A percentile compares a stretch with the other conserved stretches of the same genome.
Conservation (phyloP, 306 rosid genomes). For the Gynostemma pentaphyllum region DNA sequence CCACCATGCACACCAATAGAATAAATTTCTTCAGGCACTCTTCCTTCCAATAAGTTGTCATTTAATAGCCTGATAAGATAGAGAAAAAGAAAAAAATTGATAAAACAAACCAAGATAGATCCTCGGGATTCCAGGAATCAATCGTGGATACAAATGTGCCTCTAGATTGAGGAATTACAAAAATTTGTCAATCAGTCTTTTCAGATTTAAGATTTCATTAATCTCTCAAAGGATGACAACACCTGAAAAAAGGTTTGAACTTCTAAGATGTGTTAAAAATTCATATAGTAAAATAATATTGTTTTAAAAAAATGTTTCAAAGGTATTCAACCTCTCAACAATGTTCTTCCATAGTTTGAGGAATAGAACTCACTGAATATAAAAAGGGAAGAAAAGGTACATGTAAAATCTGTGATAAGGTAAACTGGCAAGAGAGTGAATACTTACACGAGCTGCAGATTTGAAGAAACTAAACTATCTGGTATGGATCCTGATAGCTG, state of each 20-base stretch:
- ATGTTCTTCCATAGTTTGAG: neutral
- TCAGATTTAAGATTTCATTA: neutral
- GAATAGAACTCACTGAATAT: neutral
- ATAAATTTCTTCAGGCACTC: slow-evolving; percentile 70
- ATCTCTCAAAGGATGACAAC: neutral
- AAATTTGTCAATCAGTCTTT: neutral
- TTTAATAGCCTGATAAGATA: slow-evolving; percentile 59
- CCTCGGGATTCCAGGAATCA: too few relatives aligned
- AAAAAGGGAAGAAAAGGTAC: neutral
- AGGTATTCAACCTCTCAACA: neutral
- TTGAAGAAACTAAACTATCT: slow-evolving; percentile 54
- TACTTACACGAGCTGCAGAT: slow-evolving; percentile 84
- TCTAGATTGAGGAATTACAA: neutral
- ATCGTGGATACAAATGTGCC: neutral
- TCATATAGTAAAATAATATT: neutral
- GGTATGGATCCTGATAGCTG: slow-evolving; percentile 73
- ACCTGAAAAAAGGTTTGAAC: neutral
- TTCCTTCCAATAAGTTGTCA: slow-evolving; percentile 71
- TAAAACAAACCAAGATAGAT: neutral
- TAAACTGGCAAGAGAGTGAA: neutral
- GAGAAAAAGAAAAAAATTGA: neutral
- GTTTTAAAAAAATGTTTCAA: neutral
- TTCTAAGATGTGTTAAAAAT: neutral
- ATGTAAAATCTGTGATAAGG: neutral
- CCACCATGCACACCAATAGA: slow-evolving; percentile 95